phyloP scores from a whole-genome alignment of 768 basidiomycete species.

The Inosperma sp. region DNA sequence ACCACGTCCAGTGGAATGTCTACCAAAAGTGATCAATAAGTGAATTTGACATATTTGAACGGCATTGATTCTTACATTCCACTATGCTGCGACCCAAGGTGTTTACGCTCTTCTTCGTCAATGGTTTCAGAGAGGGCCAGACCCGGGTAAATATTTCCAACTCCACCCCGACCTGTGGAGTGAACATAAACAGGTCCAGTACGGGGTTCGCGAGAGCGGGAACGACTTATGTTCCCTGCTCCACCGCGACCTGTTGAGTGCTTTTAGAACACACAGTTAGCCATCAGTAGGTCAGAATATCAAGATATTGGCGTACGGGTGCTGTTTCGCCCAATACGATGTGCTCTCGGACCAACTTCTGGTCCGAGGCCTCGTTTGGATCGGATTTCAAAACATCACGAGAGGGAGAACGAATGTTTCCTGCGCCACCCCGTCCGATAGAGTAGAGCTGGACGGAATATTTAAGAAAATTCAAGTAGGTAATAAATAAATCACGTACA shows the following conservation, averaged over 20 bases:
- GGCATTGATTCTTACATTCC: constrained; percentile 36
- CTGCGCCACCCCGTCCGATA: constrained; percentile 76
- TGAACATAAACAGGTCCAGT: constrained; percentile 30
- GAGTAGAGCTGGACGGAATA: constrained; percentile 37
- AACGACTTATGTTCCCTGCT: constrained; percentile 55
- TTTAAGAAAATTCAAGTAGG: neutral
- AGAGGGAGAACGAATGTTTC: constrained; percentile 81
- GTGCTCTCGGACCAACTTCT: constrained; percentile 38
- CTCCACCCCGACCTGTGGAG: constrained; percentile 61
- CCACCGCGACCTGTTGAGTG: constrained; percentile 66
- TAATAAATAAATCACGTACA: neutral
- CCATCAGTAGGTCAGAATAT: neutral
- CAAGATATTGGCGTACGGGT: constrained; percentile 30
- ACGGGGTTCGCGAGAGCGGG: constrained; percentile 48
- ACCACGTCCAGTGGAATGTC: constrained; percentile 67
- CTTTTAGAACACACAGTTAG: constrained; percentile 18
- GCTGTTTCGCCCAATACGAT: constrained; percentile 26
- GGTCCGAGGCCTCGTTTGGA: constrained; percentile 32
- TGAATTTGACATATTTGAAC: neutral
- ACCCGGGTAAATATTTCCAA: constrained; percentile 49
- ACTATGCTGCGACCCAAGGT: constrained; percentile 22
- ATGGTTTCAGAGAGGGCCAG: constrained; percentile 19
- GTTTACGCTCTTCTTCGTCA: constrained; percentile 27
- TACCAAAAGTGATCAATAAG: constrained; percentile 17
- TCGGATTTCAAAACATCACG: constrained; percentile 37